Evolutionary conservation across 164 flowering plant genomes (phyloP).

Genomic region (Brasenia schreberi): DNA sequence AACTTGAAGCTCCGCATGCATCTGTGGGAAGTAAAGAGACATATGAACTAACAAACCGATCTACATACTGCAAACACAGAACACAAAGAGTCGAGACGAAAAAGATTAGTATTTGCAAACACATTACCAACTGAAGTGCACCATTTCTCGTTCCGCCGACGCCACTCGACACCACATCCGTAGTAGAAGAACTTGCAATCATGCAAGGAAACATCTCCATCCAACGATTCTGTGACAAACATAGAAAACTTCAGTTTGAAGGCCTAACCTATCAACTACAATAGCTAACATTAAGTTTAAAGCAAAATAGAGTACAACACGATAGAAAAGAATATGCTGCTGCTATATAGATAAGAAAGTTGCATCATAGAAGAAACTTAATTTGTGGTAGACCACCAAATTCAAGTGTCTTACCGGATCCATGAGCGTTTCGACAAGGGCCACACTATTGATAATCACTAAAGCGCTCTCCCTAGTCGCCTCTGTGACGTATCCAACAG

Average conservation of each 20-base stretch:
- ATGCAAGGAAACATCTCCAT: conserved; percentile 86
- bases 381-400: neutral
- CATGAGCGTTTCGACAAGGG: conserved; percentile 89
- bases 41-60: no score
- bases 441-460: conserved; percentile 82
- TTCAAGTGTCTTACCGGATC: conserved; percentile 43
- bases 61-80: no score
- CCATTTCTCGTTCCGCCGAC: conserved; percentile 87
- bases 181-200: conserved; percentile 60
- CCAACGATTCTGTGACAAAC: conserved; percentile 51
- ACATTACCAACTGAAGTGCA: conserved; percentile 63
- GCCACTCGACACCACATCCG: conserved; percentile 66
- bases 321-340: neutral
- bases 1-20: conserved; percentile 91
- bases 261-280: neutral
- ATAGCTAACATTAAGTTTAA: neutral
- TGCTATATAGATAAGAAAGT: no score
- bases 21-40: conserved; percentile 22
- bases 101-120: neutral
- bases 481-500: conserved; percentile 67
- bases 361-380: neutral
- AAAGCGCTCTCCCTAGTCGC: conserved; percentile 71
- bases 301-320: neutral
- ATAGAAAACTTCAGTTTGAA: neutral
- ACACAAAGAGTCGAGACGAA: no score